Percentiles rank a stretch among this genome's conserved stretches.
Evolutionary conservation across 2,329 filamentous ascomycete species (phyloP).

Genomic region (Plenodomus lindquistii): DNA sequence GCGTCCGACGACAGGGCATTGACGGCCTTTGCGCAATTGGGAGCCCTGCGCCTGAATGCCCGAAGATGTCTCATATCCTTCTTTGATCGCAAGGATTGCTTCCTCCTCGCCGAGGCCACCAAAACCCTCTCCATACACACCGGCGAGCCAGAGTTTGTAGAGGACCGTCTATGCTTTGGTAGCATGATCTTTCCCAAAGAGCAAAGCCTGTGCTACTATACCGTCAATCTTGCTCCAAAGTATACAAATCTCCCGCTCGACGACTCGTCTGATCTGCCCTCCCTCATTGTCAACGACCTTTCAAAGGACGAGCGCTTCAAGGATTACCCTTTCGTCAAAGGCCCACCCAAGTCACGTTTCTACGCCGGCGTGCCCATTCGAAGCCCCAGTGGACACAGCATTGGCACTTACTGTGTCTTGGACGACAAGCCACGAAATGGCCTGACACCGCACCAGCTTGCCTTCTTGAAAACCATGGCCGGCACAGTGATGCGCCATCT

Average conservation of each 20-base stretch:
- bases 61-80: constrained; percentile 44
- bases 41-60: constrained; percentile 42
- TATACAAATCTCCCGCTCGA: constrained; percentile 18
- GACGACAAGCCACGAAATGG: constrained; percentile 61
- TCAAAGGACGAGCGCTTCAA: constrained; percentile 45
- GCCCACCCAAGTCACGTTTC: constrained; percentile 47
- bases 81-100: constrained; percentile 44
- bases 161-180: constrained; percentile 41
- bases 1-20: constrained; percentile 41
- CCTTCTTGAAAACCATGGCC: constrained; percentile 60
- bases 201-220: constrained; percentile 40
- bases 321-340: constrained; percentile 36
- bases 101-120: constrained; percentile 43
- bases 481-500: constrained; percentile 64
- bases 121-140: constrained; percentile 33
- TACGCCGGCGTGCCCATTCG: constrained; percentile 66
- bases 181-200: constrained; percentile 38
- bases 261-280: constrained; percentile 23
- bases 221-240: constrained; percentile 33
- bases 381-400: constrained; percentile 59
- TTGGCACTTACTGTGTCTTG: constrained; percentile 64
- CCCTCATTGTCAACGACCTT: constrained; percentile 40
- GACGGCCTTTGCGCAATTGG: constrained; percentile 45
- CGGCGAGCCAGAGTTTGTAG: constrained; percentile 27
- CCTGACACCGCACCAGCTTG: constrained; percentile 53